These are phyloP conservation scores for Albizia julibrissin DNA, from an alignment of 306 rosid genomes.

Conservation along the genomic window DNA sequence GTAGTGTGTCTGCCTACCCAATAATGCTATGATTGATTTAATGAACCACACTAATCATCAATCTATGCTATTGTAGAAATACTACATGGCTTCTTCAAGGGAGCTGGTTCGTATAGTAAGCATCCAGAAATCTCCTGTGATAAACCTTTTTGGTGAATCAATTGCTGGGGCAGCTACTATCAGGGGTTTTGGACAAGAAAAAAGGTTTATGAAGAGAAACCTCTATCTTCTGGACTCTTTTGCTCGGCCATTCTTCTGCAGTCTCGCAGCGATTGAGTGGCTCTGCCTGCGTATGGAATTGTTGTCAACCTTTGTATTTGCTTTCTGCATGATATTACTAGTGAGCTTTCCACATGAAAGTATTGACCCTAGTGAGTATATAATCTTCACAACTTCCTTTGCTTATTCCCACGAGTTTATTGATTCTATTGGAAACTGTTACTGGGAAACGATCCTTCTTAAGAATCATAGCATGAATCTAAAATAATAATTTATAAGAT, in stretches of 20 bases:
- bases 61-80: slow-evolving; percentile 62
- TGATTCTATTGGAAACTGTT: neutral
- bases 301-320: slow-evolving; percentile 88
- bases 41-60: slow-evolving; percentile 17
- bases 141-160: slow-evolving; percentile 94
- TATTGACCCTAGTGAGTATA: slow-evolving; percentile 89
- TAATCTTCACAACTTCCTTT: slow-evolving; percentile 15
- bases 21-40: slow-evolving; percentile 11
- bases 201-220: slow-evolving; percentile 91
- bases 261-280: slow-evolving; percentile 99
- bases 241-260: slow-evolving; percentile 98
- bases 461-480: neutral
- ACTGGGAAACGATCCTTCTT: neutral
- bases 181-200: slow-evolving; percentile 98
- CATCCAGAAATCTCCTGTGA: slow-evolving; percentile 96
- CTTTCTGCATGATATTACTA: slow-evolving; percentile 95
- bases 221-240: slow-evolving; percentile 94
- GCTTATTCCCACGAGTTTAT: slow-evolving; percentile 9
- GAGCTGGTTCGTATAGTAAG: slow-evolving; percentile 97
- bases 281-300: slow-evolving; percentile 97
- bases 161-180: slow-evolving; percentile 98
- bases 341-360: slow-evolving; percentile 95
- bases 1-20: slow-evolving; percentile 15
- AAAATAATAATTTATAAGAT: neutral
- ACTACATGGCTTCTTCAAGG: slow-evolving; percentile 99